phyloP scores from a whole-genome alignment of 768 basidiomycete genomes.

The Gyrodon lividus region DNA sequence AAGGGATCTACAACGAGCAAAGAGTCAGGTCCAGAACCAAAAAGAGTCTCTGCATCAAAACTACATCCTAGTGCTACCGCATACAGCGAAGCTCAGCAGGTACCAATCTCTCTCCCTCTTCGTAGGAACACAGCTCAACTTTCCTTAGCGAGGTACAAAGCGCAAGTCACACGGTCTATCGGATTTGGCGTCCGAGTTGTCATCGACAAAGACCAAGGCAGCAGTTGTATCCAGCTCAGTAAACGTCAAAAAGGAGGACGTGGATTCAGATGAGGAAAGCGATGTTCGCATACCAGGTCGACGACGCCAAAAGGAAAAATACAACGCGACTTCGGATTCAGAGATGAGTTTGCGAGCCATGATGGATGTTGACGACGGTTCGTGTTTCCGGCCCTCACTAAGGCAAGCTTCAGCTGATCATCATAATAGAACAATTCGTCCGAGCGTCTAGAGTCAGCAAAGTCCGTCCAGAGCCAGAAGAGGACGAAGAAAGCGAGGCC shows the following conservation, averaged over 20 bases:
- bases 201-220: constrained; percentile 8
- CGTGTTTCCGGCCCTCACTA: constrained; percentile 21
- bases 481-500: constrained; percentile 29
- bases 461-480: constrained; percentile 17
- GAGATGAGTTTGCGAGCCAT: constrained; percentile 51
- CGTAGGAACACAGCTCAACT: constrained; percentile 15
- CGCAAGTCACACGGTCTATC: constrained; percentile 44
- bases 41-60: neutral
- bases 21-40: neutral
- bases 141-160: constrained; percentile 34
- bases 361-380: constrained; percentile 81
- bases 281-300: constrained; percentile 18
- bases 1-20: neutral
- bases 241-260: constrained; percentile 45
- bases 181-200: constrained; percentile 26
- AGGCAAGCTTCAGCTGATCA: constrained; percentile 15
- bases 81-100: constrained; percentile 5
- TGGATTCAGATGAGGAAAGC: constrained; percentile 52
- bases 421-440: constrained; percentile 24
- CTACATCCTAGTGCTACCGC: neutral
- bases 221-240: constrained; percentile 12
- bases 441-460: constrained; percentile 16
- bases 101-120: neutral
- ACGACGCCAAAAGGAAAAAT: constrained; percentile 33
- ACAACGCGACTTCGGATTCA: constrained; percentile 41